Conservation (phyloP, 768 basidiomycete species). For the Tubosaeta sp. region DNA sequence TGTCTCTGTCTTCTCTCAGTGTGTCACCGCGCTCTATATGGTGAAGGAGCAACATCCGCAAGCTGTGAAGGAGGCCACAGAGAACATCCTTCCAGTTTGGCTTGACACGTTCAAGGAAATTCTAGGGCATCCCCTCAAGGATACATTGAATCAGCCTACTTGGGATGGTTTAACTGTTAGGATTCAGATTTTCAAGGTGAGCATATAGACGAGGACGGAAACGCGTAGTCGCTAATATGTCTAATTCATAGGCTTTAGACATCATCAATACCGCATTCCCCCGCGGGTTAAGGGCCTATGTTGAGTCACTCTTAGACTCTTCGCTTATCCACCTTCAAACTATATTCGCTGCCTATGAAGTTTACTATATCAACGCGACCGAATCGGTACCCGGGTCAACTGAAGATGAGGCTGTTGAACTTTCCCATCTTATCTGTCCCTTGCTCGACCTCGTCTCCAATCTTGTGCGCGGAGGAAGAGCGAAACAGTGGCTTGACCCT, state of each 20-base stretch:
- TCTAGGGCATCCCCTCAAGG: constrained; percentile 57
- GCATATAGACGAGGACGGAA: constrained; percentile 1
- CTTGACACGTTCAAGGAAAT: constrained; percentile 84
- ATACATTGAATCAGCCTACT: constrained; percentile 51
- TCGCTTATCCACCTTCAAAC: constrained; percentile 57
- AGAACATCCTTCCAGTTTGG: constrained; percentile 84
- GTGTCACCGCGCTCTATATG: constrained; percentile 86
- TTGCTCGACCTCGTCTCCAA: constrained; percentile 78
- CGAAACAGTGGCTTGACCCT: constrained; percentile 58
- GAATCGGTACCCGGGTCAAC: constrained; percentile 58
- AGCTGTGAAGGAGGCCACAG: constrained; percentile 77
- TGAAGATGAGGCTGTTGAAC: constrained; percentile 73
- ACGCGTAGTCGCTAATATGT: constrained; percentile 1
- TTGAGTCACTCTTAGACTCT: constrained; percentile 54
- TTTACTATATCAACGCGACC: constrained; percentile 55
- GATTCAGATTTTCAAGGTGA: constrained; percentile 82
- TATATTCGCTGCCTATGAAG: constrained; percentile 56
- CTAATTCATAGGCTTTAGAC: constrained; percentile 63
- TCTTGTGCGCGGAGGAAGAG: constrained; percentile 59
- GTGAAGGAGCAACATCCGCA: constrained; percentile 91
- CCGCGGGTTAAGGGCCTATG: constrained; percentile 58
- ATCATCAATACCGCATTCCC: constrained; percentile 81
- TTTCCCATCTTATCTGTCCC: constrained; percentile 71
- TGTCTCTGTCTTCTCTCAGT: constrained; percentile 86
- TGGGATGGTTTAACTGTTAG: constrained; percentile 84